A percentile compares a stretch with the other conserved stretches of the same genome.
phyloP scores from a whole-genome alignment of 2,329 filamentous ascomycete species.

The Pseudocercospora fijiensis region DNA sequence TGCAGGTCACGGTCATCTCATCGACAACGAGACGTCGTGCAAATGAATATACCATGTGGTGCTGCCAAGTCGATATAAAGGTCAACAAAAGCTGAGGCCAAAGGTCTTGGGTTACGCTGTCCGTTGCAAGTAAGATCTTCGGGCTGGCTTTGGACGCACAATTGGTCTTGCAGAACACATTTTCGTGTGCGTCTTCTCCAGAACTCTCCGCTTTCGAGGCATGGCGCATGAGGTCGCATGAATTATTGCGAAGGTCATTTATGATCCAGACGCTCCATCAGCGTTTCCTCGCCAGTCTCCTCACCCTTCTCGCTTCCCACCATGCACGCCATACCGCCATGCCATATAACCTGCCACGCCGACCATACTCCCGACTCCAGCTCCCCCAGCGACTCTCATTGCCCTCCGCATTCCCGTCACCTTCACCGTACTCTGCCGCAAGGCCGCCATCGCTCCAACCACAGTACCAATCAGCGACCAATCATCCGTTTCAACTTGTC shows the following conservation, averaged over 20 bases:
- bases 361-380: constrained; percentile 47
- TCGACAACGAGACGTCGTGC: too few relatives aligned
- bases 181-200: too few relatives aligned
- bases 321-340: constrained; percentile 54
- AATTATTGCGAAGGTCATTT: not conserved
- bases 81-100: too few relatives aligned
- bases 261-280: not conserved
- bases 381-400: constrained; percentile 19
- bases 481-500: constrained; percentile 59
- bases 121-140: too few relatives aligned
- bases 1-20: too few relatives aligned
- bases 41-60: too few relatives aligned
- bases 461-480: constrained; percentile 52
- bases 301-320: constrained; percentile 33
- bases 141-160: too few relatives aligned
- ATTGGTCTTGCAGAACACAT: too few relatives aligned
- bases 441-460: constrained; percentile 21
- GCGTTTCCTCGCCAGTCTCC: not conserved
- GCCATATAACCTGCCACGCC: constrained; percentile 53
- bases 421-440: constrained; percentile 42
- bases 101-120: too few relatives aligned
- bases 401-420: constrained; percentile 39
- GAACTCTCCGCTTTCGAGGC: not conserved
- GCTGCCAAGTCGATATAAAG: too few relatives aligned
- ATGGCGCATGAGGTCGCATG: not conserved